Evolutionary conservation across 2,329 filamentous ascomycete species (phyloP), one percentile per base, ranked within the genome.

Genomic region (Talaromyces sp.): DNA sequence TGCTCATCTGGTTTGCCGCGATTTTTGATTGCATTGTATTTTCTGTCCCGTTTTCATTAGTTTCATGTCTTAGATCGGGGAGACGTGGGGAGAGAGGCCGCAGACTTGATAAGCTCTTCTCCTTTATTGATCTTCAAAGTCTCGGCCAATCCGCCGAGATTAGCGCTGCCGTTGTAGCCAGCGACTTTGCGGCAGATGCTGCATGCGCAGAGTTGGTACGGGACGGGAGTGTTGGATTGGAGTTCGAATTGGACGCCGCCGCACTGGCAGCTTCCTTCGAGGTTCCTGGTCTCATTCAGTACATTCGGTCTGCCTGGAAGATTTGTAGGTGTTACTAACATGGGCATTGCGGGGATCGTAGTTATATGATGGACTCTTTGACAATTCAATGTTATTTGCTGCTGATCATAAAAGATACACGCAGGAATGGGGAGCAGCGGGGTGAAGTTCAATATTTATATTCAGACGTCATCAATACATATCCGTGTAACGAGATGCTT

Each of bases 221-320:
- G 80, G 0, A 80, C 77, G 0, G 80, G 80, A 0, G 79, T 81
- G 37, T 77, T 72, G 2, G 78, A 81, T 59, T 80, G 67, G 7
- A 81, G 69, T 3, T 72, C 74, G 66, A 81, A 82, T 69, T 80
- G 73, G n/a, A 82, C 71, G 40, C 72, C 70, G 58, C 80, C 80
- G 66, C 79, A 82, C 67, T 81, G 80, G 71, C 79, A 82, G 68
- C 78, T 81, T 67, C 80, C 80, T 64, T 80, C 70, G 7, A 82
- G 76, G 67, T 75, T 76, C 75, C 79, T 82, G 62, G 18, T 54
- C 46, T 37, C 54, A 7, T 42, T 44, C 9, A 44, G 18, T 18
- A 7, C 31, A 31, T 39, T n/a, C 12, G 5, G 9, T 16, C n/a
- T 1, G 11, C 28, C 9, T 9, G 5, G 11, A 14, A n/a, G n/a